A percentile compares a stretch with the other conserved stretches of the same genome.
These are phyloP conservation scores for Posidonia oceanica DNA, from an alignment of 116 monocot species.

Conservation along the genomic window DNA sequence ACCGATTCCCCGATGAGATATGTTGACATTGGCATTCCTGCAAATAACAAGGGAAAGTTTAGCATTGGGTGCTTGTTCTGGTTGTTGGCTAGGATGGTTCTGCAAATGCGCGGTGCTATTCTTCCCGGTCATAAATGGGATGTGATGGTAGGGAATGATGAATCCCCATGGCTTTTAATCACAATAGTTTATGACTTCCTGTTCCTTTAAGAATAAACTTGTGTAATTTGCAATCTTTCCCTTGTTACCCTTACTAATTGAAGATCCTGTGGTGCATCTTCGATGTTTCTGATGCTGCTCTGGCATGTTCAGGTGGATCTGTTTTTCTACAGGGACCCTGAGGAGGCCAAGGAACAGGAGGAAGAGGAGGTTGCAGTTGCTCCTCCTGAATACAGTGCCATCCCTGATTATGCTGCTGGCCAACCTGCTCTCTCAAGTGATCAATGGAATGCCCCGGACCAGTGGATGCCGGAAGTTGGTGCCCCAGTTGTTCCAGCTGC, in stretches of 20 bases:
- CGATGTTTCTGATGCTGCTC: not conserved
- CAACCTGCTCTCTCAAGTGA: slow-evolving; percentile 7
- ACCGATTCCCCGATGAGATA: slow-evolving; percentile 34
- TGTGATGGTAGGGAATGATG: slow-evolving; percentile 20
- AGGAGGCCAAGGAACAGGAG: slow-evolving; percentile 36
- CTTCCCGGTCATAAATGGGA: slow-evolving; percentile 38
- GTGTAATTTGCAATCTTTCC: not conserved
- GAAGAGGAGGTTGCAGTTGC: slow-evolving; percentile 21
- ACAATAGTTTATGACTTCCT: not conserved
- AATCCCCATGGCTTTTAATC: not conserved
- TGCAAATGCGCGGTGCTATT: slow-evolving; percentile 36
- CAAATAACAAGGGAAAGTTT: slow-evolving; percentile 38
- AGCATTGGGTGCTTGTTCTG: slow-evolving; percentile 39
- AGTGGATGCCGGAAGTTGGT: slow-evolving; percentile 7
- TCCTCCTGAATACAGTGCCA: slow-evolving; percentile 13
- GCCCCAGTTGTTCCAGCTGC: slow-evolving; percentile 4
- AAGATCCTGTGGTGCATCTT: not conserved
- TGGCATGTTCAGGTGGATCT: slow-evolving; percentile 26
- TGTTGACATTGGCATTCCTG: slow-evolving; percentile 42
- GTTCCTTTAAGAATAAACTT: not conserved
- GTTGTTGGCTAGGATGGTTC: slow-evolving; percentile 39
- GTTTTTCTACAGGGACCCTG: slow-evolving; percentile 40
- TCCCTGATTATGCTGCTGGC: slow-evolving; percentile 13
- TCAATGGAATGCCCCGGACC: slow-evolving; percentile 9
- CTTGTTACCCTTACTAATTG: not conserved